phyloP scores from a whole-genome alignment of 1,139 yeast genomes.

The Kazachstania sp. region DNA sequence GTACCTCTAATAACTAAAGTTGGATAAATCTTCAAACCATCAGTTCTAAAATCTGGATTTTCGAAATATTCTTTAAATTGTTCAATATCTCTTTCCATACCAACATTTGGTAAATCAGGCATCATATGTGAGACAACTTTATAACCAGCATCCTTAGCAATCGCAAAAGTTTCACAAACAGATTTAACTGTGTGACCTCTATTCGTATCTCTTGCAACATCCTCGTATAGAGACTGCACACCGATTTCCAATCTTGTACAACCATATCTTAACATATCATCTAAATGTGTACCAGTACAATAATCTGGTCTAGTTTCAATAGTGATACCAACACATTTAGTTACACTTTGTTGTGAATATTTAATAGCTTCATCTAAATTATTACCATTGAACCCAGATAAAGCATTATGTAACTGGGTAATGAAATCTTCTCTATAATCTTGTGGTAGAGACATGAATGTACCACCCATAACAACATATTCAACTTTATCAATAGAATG shows the following conservation, averaged over 20 bases:
- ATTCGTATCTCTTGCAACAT: slow-evolving; percentile 96
- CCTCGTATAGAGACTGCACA: slow-evolving; percentile 95
- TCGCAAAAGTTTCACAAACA: slow-evolving; percentile 90
- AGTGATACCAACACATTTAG: slow-evolving; percentile 97
- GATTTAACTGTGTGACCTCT: slow-evolving; percentile 97
- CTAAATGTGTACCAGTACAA: slow-evolving; percentile 90
- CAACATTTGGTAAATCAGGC: slow-evolving; percentile 98
- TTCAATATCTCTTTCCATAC: slow-evolving; percentile 95
- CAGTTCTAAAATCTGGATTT: slow-evolving; percentile 94
- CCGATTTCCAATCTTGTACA: slow-evolving; percentile 97
- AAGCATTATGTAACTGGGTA: slow-evolving; percentile 84
- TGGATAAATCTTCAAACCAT: slow-evolving; percentile 91
- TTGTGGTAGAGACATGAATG: slow-evolving; percentile 89
- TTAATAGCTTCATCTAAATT: slow-evolving; percentile 84
- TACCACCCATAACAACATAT: slow-evolving; percentile 98
- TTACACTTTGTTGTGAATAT: slow-evolving; percentile 87
- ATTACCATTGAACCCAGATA: slow-evolving; percentile 85
- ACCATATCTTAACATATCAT: slow-evolving; percentile 93
- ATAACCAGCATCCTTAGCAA: slow-evolving; percentile 96
- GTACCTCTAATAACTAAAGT: slow-evolving; percentile 96
- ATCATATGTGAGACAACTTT: slow-evolving; percentile 98
- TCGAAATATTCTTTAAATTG: slow-evolving; percentile 95
- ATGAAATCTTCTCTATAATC: slow-evolving; percentile 87
- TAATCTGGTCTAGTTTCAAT: slow-evolving; percentile 98
- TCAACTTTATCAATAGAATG: slow-evolving; percentile 97